phyloP scores from a whole-genome alignment of 169 alveolate species.

The Plasmodium knowlesi region DNA sequence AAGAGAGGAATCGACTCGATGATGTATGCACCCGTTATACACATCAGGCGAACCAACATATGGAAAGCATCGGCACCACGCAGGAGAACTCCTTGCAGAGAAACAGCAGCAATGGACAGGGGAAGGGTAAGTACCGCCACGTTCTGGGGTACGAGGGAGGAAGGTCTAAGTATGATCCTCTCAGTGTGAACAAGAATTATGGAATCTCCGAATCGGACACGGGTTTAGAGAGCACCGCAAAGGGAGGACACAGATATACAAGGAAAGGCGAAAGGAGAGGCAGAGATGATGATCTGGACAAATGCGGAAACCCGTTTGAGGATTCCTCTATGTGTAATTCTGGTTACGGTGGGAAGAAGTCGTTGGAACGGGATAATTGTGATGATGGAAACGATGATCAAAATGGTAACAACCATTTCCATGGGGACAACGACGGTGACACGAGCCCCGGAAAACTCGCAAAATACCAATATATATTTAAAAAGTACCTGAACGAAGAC shows the following conservation, averaged over 20 bases:
- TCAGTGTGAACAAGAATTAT: not conserved
- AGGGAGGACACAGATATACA: not conserved
- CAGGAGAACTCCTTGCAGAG: not conserved
- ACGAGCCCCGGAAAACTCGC: not conserved
- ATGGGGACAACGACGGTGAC: not conserved
- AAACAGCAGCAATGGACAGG: not conserved
- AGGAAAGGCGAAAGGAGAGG: not conserved
- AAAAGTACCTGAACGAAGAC: conserved; percentile 33
- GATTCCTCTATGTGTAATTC: not conserved
- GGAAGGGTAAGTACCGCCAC: not conserved
- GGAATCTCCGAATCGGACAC: not conserved
- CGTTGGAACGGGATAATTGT: not conserved
- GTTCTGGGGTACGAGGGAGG: not conserved
- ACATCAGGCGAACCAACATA: not conserved
- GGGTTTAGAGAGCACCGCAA: not conserved
- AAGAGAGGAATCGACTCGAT: not conserved
- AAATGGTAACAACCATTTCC: not conserved
- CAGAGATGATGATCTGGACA: not conserved
- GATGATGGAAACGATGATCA: not conserved
- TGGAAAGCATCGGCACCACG: not conserved
- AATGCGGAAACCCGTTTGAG: not conserved
- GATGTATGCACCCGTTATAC: not conserved
- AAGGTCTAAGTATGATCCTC: not conserved
- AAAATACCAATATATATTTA: conserved; percentile 5
- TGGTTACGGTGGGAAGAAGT: not conserved